Evolutionary conservation across 352 stramenopile species (phyloP).

Genomic region (Globisporangium rhizosaccharum): DNA sequence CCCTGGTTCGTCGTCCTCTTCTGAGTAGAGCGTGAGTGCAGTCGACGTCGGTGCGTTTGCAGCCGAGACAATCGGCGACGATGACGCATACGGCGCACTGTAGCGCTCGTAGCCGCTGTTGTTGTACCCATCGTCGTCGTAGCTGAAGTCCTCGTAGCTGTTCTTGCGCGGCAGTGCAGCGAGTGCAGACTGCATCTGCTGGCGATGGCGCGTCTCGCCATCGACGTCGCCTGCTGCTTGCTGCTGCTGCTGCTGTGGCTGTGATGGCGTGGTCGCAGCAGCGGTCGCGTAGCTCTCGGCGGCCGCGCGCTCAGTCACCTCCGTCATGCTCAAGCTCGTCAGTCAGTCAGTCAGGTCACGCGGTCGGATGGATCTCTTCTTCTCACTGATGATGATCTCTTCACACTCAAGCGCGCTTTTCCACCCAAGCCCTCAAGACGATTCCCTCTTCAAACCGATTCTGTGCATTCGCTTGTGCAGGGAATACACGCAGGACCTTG

Average conservation of each 20-base stretch:
- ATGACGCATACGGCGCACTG: slow-evolving; percentile 7
- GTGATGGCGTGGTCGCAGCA: background rate
- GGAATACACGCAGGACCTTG: too few relatives aligned
- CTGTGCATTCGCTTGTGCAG: too few relatives aligned
- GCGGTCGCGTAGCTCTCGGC: slow-evolving; percentile 1
- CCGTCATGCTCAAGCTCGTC: slow-evolving; percentile 7
- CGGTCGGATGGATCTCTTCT: too few relatives aligned
- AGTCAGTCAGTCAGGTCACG: background rate
- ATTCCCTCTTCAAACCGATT: too few relatives aligned
- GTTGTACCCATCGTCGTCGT: slow-evolving; percentile 11
- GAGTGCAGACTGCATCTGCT: slow-evolving; percentile 27
- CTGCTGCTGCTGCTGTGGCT: background rate
- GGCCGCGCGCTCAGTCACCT: slow-evolving; percentile 12
- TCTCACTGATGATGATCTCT: too few relatives aligned
- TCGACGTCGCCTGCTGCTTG: slow-evolving; percentile 13
- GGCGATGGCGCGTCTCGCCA: slow-evolving; percentile 23
- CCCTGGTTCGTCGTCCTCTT: slow-evolving; percentile 19
- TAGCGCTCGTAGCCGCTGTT: slow-evolving; percentile 16
- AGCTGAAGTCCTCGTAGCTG: slow-evolving; percentile 11
- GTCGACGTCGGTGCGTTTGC: slow-evolving; percentile 25
- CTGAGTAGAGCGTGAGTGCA: slow-evolving; percentile 41
- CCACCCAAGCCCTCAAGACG: too few relatives aligned
- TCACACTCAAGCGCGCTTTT: too few relatives aligned
- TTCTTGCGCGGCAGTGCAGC: slow-evolving; percentile 22
- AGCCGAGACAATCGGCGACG: slow-evolving; percentile 3